These are phyloP conservation scores for Tolypocladium guangdongense DNA, from an alignment of 2,329 filamentous ascomycete genomes.

Conservation along the genomic window DNA sequence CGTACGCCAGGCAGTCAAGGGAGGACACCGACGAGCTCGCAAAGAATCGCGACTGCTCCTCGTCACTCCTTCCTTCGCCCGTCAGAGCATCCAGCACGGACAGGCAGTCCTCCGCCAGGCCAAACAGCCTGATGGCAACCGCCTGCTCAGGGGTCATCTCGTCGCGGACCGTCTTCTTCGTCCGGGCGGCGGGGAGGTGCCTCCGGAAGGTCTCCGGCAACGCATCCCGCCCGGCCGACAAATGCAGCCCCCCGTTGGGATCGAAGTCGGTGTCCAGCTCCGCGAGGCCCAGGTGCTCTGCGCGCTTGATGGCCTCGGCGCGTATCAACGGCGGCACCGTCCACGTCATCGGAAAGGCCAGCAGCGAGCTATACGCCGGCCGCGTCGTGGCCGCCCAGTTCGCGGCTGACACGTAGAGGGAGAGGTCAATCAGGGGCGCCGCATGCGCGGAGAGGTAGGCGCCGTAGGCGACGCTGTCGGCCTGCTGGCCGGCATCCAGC, in stretches of 20 bases:
- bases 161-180: slow-evolving; percentile 47
- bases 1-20: slow-evolving; percentile 71
- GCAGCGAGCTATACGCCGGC: slow-evolving; percentile 67
- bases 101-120: slow-evolving; percentile 60
- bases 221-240: slow-evolving; percentile 24
- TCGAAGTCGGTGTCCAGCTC: slow-evolving; percentile 52
- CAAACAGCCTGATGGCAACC: slow-evolving; percentile 65
- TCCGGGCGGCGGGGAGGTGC: slow-evolving; percentile 24
- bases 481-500: slow-evolving; percentile 28
- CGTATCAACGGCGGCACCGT: slow-evolving; percentile 67
- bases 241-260: slow-evolving; percentile 23
- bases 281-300: slow-evolving; percentile 58
- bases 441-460: slow-evolving; percentile 66
- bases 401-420: slow-evolving; percentile 78
- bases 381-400: slow-evolving; percentile 75
- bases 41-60: slow-evolving; percentile 21
- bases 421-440: slow-evolving; percentile 72
- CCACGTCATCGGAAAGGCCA: slow-evolving; percentile 84
- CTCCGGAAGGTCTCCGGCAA: slow-evolving; percentile 29
- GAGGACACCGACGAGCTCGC: slow-evolving; percentile 12
- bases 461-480: slow-evolving; percentile 41
- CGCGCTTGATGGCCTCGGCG: slow-evolving; percentile 56
- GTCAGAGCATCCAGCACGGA: slow-evolving; percentile 55
- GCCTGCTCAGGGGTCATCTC: slow-evolving; percentile 60
- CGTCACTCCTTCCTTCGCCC: slow-evolving; percentile 7